A percentile compares a stretch with the other conserved stretches of the same genome.
Evolutionary conservation across 192 early-diverging fungal genomes (phyloP).

Genomic region (Entomortierella beljakovae): DNA sequence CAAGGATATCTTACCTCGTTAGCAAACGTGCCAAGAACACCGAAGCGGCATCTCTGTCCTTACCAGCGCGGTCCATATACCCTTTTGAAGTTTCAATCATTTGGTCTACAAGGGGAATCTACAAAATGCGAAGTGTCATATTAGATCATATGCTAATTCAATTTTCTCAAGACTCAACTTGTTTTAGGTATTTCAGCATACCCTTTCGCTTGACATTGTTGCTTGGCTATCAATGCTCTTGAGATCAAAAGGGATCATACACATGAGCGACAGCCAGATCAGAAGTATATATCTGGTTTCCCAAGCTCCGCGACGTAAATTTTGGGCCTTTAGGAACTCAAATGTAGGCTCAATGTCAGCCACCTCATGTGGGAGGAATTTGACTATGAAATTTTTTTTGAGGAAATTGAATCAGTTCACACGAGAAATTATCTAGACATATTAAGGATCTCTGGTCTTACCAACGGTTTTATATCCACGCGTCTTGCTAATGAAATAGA

Average conservation of each 20-base stretch:
- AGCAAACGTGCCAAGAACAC: slow-evolving; percentile 86
- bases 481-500: slow-evolving; percentile 87
- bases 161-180: background rate
- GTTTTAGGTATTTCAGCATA: slow-evolving; percentile 9
- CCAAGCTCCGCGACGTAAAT: slow-evolving; percentile 65
- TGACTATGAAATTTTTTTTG: slow-evolving; percentile 59
- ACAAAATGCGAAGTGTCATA: background rate
- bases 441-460: slow-evolving; percentile 30
- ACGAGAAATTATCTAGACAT: background rate
- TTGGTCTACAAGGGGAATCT: slow-evolving; percentile 72
- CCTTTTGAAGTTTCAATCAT: slow-evolving; percentile 76
- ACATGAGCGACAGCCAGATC: slow-evolving; percentile 95
- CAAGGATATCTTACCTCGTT: slow-evolving; percentile 63
- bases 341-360: slow-evolving; percentile 91
- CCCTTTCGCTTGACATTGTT: slow-evolving; percentile 26
- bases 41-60: slow-evolving; percentile 88
- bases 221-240: slow-evolving; percentile 83
- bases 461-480: slow-evolving; percentile 91
- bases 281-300: slow-evolving; percentile 83
- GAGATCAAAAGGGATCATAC: slow-evolving; percentile 97
- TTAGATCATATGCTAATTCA: background rate
- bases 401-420: background rate
- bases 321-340: slow-evolving; percentile 64
- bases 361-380: slow-evolving; percentile 93
- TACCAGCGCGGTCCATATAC: slow-evolving; percentile 79